Base-by-base conservation (phyloP, 1,284 basidiomycete species). In the Cutaneotrichosporon sp. region DNA sequence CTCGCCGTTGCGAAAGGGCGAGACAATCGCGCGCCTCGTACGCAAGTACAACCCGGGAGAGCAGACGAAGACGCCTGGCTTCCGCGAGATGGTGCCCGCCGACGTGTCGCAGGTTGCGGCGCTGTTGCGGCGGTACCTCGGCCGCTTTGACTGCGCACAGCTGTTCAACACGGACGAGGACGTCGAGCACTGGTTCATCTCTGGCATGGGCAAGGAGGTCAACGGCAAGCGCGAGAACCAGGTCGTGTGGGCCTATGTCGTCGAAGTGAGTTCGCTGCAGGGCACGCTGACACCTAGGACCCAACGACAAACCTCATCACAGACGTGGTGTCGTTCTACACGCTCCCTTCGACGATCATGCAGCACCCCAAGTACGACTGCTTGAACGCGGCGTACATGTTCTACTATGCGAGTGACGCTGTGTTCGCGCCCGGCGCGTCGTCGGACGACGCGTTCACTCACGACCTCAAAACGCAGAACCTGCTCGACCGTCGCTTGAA, bases 291-390 rank as follows among this genome's bases (percentile, higher is more conserved):
- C 31, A 34, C 13, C 16, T 65, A 97, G 92, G 86, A 97, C 77
- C 89, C 90, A 0, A 81, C 86, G 60, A 90, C 90, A 6, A 87
- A 90, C 64, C 85, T 86, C 63, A 90, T 99, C 73, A 97, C 95
- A 3, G 97, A 99, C 81, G 89, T 96, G 75, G 89, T 98, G 80
- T 96, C 96, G 8, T 97, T 98, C 83, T 99, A 97, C 81, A 91
- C 91, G 9, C 86, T 99, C 22, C 96, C 97, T 0, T 98, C 95
- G 6, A 91, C 76, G 0, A 77, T 81, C 58, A 81, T 85, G 74
- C 79, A 82, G 63, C 77, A 79, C 72, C 58, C 78, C 65, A 69
- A 77, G 62, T 69, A 80, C 74, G 67, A 78, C 61, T 70, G 76
- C 21, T 73, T 86, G 52, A 80, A 84, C 58, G 84, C 85, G 0